Percentiles rank a stretch among this genome's conserved stretches.
phyloP scores from a whole-genome alignment of 805 yeast species.

The Ogataea neopini region DNA sequence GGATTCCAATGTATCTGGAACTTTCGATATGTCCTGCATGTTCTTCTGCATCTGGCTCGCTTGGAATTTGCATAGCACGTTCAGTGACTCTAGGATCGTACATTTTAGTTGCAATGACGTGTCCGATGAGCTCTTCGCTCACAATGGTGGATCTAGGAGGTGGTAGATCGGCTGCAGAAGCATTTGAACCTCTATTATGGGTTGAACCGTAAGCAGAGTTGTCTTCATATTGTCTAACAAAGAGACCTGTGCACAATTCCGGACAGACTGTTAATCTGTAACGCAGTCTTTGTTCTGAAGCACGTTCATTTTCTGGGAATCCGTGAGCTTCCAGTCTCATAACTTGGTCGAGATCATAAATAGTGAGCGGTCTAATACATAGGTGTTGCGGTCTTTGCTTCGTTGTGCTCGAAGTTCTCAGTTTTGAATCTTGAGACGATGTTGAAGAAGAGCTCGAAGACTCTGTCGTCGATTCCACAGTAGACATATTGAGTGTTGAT shows the following conservation, averaged over 20 bases:
- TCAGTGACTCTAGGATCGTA: constrained; percentile 48
- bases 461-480: constrained; percentile 33
- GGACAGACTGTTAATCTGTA: constrained; percentile 84
- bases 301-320: constrained; percentile 71
- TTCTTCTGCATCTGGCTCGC: constrained; percentile 19
- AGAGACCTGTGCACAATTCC: constrained; percentile 86
- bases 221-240: constrained; percentile 62
- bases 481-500: constrained; percentile 7
- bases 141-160: constrained; percentile 52
- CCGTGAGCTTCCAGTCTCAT: constrained; percentile 63
- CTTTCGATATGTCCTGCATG: constrained; percentile 69
- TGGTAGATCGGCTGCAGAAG: constrained; percentile 29
- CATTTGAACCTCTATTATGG: constrained; percentile 24
- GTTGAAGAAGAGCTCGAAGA: constrained; percentile 21
- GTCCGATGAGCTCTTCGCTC: constrained; percentile 73
- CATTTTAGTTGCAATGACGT: constrained; percentile 76
- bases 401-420: constrained; percentile 28
- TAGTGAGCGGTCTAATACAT: constrained; percentile 73
- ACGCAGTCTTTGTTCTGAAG: constrained; percentile 57
- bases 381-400: constrained; percentile 53
- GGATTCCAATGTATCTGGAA: constrained; percentile 75
- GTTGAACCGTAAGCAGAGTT: constrained; percentile 7
- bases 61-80: constrained; percentile 62
- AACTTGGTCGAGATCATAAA: constrained; percentile 69
- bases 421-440: constrained; percentile 19